Percentiles rank a stretch among this genome's conserved stretches.
These are phyloP conservation scores for Eimeria tenella DNA, from an alignment of 169 alveolate species.

Conservation along the genomic window DNA sequence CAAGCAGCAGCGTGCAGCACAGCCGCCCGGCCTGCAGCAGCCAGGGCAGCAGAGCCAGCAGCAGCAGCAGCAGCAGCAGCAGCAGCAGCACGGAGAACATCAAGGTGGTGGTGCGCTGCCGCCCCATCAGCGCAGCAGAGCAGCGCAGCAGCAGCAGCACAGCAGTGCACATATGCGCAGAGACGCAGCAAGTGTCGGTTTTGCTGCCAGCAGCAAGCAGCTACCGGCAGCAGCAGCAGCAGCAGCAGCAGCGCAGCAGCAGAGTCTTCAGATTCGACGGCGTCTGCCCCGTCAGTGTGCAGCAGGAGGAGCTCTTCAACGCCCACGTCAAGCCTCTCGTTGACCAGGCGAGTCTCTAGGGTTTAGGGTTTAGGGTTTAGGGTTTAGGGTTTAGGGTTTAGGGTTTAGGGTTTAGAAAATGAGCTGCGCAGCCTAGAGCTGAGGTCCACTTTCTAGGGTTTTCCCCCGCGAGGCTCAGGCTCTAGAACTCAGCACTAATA, in stretches of 20 bases:
- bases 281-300: slow-evolving; percentile 84
- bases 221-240: slow-evolving; percentile 46
- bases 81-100: slow-evolving; percentile 47
- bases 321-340: slow-evolving; percentile 90
- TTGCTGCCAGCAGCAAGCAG: slow-evolving; percentile 15
- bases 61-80: slow-evolving; percentile 36
- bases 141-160: slow-evolving; percentile 46
- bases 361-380: no score
- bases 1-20: slow-evolving; percentile 34
- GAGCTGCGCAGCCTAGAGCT: no score
- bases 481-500: no score
- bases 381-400: no score
- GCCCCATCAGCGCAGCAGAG: slow-evolving; percentile 63
- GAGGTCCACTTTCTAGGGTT: no score
- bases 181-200: slow-evolving; percentile 44
- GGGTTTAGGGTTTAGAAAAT: no score
- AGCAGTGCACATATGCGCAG: slow-evolving; percentile 22
- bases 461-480: no score
- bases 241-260: slow-evolving; percentile 49
- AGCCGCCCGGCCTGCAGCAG: slow-evolving; percentile 22
- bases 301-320: slow-evolving; percentile 81
- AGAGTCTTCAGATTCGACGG: slow-evolving; percentile 86
- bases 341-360: slow-evolving; percentile 83
- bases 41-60: slow-evolving; percentile 9
- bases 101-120: slow-evolving; percentile 63